Evolutionary conservation across 805 yeast genomes (phyloP).

Genomic region (Saccharomycopsis fermentans): DNA sequence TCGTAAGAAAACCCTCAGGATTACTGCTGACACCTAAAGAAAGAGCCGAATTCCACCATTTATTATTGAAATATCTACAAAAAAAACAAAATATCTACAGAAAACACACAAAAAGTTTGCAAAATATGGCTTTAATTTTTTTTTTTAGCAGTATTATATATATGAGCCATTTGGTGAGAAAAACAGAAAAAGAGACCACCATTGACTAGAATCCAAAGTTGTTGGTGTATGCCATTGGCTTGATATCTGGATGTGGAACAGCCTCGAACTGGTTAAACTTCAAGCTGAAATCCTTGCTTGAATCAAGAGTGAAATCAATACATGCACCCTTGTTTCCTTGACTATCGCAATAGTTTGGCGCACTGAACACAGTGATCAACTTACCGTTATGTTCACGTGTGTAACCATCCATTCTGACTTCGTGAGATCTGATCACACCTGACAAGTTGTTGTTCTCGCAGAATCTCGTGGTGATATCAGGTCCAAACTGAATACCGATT

Average conservation of each 20-base stretch:
- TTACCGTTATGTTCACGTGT: conserved; percentile 80
- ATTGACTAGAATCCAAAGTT: conserved; percentile 30
- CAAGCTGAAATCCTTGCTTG: conserved; percentile 39
- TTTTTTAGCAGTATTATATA: too few species aligned
- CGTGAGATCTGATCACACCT: conserved; percentile 88
- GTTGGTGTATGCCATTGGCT: conserved; percentile 86
- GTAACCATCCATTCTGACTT: conserved; percentile 86
- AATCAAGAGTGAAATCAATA: conserved; percentile 50
- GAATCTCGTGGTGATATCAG: conserved; percentile 79
- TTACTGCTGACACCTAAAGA: too few species aligned
- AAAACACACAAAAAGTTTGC: too few species aligned
- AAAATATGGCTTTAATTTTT: too few species aligned
- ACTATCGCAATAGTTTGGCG: conserved; percentile 94
- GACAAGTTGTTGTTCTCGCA: conserved; percentile 60
- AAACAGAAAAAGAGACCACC: too few species aligned
- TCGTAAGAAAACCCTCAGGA: too few species aligned
- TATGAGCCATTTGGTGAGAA: too few species aligned
- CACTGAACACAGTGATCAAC: conserved; percentile 90
- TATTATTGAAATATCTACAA: too few species aligned
- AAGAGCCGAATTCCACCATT: too few species aligned
- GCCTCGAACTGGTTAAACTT: conserved; percentile 59
- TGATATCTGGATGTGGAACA: conserved; percentile 81
- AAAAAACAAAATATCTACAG: too few species aligned
- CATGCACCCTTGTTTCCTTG: conserved; percentile 89
- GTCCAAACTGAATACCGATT: conserved; percentile 93